A percentile compares a stretch with the other conserved stretches of the same genome.
phyloP scores from a whole-genome alignment of 768 basidiomycete genomes.

The Ramaria sp. region DNA sequence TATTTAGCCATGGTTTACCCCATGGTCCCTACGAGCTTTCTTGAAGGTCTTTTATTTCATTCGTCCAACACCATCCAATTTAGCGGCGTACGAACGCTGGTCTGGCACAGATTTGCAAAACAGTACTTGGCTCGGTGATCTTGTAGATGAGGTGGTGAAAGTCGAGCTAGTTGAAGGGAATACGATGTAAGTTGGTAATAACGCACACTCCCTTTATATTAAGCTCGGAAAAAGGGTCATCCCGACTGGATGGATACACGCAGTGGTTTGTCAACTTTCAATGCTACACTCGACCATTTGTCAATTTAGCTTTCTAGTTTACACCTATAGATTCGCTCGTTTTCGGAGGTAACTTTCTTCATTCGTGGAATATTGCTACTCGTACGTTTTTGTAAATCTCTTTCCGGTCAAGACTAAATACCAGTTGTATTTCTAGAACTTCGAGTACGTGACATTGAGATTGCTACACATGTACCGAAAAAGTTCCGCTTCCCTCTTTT shows the following conservation, averaged over 20 bases:
- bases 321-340: constrained; percentile 90
- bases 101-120: constrained; percentile 87
- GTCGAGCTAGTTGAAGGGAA: constrained; percentile 68
- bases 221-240: constrained; percentile 42
- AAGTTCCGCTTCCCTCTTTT: constrained; percentile 85
- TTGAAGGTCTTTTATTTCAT: constrained; percentile 91
- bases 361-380: constrained; percentile 80
- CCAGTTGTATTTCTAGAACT: constrained; percentile 45
- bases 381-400: constrained; percentile 40
- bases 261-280: constrained; percentile 58
- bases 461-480: constrained; percentile 84
- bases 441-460: constrained; percentile 83
- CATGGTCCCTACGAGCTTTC: not conserved
- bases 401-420: not conserved
- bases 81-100: constrained; percentile 88
- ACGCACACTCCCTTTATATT: not conserved
- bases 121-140: constrained; percentile 83
- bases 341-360: constrained; percentile 95
- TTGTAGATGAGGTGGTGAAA: constrained; percentile 85
- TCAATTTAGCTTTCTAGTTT: constrained; percentile 37
- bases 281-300: not conserved
- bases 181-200: constrained; percentile 44
- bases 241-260: constrained; percentile 96
- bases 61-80: constrained; percentile 73
- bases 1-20: not conserved